phyloP scores from a whole-genome alignment of 2,329 filamentous ascomycete genomes.

The Teratosphaeria nubilosa region DNA sequence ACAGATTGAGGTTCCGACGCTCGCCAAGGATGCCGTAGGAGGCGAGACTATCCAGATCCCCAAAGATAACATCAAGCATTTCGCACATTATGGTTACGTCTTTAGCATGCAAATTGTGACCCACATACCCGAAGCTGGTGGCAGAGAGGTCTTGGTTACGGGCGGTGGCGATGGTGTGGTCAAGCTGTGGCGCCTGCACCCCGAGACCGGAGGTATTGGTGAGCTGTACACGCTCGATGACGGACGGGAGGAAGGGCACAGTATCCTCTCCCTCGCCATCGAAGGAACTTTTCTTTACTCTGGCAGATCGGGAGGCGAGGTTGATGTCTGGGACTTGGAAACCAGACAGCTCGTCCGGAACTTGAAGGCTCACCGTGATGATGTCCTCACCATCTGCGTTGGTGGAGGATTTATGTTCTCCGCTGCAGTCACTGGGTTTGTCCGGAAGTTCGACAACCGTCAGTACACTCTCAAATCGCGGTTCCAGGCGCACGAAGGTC shows the following conservation, averaged over 20 bases:
- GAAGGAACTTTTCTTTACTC: conserved; percentile 90
- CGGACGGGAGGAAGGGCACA: conserved; percentile 46
- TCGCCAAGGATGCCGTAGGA: conserved; percentile 41
- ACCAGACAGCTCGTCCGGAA: conserved; percentile 82
- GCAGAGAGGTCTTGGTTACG: conserved; percentile 72
- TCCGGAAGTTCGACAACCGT: conserved; percentile 57
- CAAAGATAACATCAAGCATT: conserved; percentile 68
- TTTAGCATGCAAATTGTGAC: conserved; percentile 88
- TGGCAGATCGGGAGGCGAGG: conserved; percentile 73
- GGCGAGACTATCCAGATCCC: conserved; percentile 70
- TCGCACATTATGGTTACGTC: conserved; percentile 90
- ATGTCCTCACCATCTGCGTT: conserved; percentile 79
- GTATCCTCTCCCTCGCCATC: conserved; percentile 67
- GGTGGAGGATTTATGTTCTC: conserved; percentile 79
- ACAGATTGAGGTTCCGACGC: conserved; percentile 47
- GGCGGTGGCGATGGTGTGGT: conserved; percentile 90
- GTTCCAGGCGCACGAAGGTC: conserved; percentile 77
- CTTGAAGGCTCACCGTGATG: conserved; percentile 68
- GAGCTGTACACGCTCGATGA: conserved; percentile 60
- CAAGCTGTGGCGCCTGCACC: conserved; percentile 77
- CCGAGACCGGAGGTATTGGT: conserved; percentile 51
- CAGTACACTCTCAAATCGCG: conserved; percentile 70
- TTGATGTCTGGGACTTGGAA: conserved; percentile 95
- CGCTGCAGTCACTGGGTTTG: conserved; percentile 74
- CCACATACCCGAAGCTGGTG: conserved; percentile 59